Evolutionary conservation across 441 rosid species (phyloP).

Genomic region (Adansonia gregorii): DNA sequence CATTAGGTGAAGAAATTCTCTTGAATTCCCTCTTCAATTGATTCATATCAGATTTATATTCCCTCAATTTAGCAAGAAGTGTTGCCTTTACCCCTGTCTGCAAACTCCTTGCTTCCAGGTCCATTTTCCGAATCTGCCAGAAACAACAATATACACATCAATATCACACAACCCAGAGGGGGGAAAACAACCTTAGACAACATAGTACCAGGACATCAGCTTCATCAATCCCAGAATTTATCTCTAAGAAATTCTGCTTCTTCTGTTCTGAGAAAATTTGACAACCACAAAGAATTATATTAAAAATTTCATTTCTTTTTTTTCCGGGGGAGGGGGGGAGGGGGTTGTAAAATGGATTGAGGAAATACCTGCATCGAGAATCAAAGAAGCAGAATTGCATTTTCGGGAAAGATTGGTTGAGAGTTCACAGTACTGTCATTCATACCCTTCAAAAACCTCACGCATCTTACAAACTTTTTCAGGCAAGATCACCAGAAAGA

Average conservation of each 20-base stretch:
- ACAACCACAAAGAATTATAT: neutral
- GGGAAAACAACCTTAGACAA: neutral
- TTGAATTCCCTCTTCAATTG: conserved; percentile 5
- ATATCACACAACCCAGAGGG: neutral
- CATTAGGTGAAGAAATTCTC: conserved; percentile 49
- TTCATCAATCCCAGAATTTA: conserved; percentile 75
- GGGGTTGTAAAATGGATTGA: neutral
- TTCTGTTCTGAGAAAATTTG: conserved; percentile 54
- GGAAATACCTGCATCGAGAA: neutral
- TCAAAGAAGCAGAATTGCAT: neutral
- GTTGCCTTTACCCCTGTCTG: conserved; percentile 41
- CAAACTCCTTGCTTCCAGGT: conserved; percentile 13
- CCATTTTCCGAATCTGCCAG: conserved; percentile 15
- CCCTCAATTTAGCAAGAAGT: conserved; percentile 40
- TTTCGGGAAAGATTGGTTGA: neutral
- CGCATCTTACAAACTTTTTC: conserved; percentile 47
- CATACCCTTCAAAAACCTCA: conserved; percentile 36
- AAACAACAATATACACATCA: neutral
- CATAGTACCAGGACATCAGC: conserved; percentile 75
- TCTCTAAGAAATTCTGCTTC: conserved; percentile 55
- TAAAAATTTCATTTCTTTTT: neutral
- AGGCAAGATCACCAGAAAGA: conserved; percentile 4
- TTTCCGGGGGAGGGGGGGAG: too few species aligned
- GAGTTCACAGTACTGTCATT: neutral
- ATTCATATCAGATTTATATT: conserved; percentile 4